Evolutionary conservation across 23 red algal genomes (phyloP), one percentile per base, ranked within the genome.

Genomic region (Gracilaria caudata): DNA sequence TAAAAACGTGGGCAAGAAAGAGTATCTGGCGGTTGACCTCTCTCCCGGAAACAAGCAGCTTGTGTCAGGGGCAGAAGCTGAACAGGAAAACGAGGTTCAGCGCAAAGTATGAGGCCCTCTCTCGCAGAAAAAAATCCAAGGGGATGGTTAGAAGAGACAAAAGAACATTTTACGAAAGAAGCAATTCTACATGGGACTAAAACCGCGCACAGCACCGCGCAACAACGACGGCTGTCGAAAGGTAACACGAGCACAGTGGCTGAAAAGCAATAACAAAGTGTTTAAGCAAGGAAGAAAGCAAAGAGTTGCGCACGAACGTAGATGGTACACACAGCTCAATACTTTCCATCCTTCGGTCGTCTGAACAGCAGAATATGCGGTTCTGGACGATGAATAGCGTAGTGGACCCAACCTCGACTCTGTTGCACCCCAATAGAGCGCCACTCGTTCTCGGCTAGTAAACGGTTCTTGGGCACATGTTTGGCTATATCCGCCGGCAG

Each of bases 361-460:
- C 94, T 70, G 93, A 99, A 99, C 10, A 99, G 81, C 20, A 99
- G 86, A 41, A 99, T 99, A 65, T 99, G 93, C 29, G 97, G 97
- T 77, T 99, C 97, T 10, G 97, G 97, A 34, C 93, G 80, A 72
- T 99, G 97, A 30, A 99, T 99, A 38, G 97, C 97, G 81, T 99
- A 99, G 86, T 99, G 97, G 7, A 96, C 97, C 97, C 97, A 99
- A 17, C 97, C 97, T 41, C 97, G 93, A 35, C 77, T 87, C 77
- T 99, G 97, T 75, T 99, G 97, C 20, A 99, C 97, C 51, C 97
- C 97, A 10, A 99, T 85, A 38, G 80, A 83, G 12, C 97, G 93
- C 97, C 97, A 99, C 74, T 99, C 97, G 36, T 83, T 80, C 75
- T 99, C 97, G 51, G 68, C 56, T 47, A 99, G 82, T 21, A 99